Evolutionary conservation across 441 rosid genomes (phyloP).

Genomic region (Populus hybrid): DNA sequence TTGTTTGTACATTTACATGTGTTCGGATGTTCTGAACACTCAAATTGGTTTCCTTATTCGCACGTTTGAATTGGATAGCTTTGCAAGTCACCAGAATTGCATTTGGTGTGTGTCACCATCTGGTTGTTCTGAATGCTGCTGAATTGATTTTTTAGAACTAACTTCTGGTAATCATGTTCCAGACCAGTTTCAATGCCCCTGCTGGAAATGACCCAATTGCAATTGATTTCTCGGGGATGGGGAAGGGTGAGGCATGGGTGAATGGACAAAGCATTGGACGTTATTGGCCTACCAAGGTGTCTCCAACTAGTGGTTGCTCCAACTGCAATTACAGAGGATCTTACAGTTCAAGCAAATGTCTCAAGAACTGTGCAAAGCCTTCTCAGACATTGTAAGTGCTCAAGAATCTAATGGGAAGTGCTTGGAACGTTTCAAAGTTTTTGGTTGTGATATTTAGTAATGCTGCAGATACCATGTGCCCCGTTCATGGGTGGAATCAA

Average conservation of each 20-base stretch:
- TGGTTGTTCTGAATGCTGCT: neutral
- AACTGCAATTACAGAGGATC: conserved; percentile 75
- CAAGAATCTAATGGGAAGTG: neutral
- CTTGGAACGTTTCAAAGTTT: neutral
- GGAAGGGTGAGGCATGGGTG: conserved; percentile 97
- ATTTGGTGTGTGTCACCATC: neutral
- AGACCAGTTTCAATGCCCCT: conserved; percentile 78
- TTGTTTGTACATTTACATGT: neutral
- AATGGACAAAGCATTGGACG: conserved; percentile 97
- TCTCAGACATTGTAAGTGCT: conserved; percentile 81
- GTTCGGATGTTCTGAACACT: neutral
- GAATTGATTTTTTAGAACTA: conserved; percentile 13
- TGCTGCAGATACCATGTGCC: conserved; percentile 82
- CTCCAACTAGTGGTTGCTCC: conserved; percentile 56
- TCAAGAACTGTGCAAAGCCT: conserved; percentile 83
- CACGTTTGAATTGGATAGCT: neutral
- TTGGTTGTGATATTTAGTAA: conserved; percentile 9
- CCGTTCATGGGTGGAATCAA: conserved; percentile 82
- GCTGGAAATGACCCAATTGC: conserved; percentile 72
- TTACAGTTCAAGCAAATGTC: conserved; percentile 67
- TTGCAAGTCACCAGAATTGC: neutral
- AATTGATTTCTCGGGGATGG: conserved; percentile 82
- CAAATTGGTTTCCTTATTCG: neutral
- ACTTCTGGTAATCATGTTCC: conserved; percentile 14
- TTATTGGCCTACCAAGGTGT: conserved; percentile 75